These are phyloP conservation scores for Aspergillus sclerotiicarbonarius DNA, from an alignment of 495 filamentous ascomycete species.

Conservation along the genomic window DNA sequence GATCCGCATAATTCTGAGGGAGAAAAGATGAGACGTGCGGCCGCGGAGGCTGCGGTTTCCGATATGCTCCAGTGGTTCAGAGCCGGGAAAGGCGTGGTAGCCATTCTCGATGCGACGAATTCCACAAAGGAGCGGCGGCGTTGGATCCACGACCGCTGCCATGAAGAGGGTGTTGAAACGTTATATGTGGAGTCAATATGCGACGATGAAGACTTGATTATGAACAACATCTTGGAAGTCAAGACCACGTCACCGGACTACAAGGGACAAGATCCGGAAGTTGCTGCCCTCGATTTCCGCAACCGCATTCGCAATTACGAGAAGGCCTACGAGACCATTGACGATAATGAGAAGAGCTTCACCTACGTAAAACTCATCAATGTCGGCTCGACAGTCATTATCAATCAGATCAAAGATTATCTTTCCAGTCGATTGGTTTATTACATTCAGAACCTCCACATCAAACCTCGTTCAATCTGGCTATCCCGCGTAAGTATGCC, in stretches of 20 bases:
- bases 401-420: constrained; percentile 96
- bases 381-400: constrained; percentile 89
- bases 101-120: constrained; percentile 94
- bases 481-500: constrained; percentile 73
- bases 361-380: constrained; percentile 98
- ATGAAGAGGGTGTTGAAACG: constrained; percentile 74
- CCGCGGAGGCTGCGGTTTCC: constrained; percentile 81
- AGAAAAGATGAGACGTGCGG: constrained; percentile 80
- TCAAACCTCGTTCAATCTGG: constrained; percentile 97
- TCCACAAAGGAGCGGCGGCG: constrained; percentile 82
- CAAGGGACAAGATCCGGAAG: constrained; percentile 86
- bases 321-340: constrained; percentile 89
- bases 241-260: constrained; percentile 97
- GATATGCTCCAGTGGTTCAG: constrained; percentile 94
- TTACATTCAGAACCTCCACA: constrained; percentile 97
- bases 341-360: constrained; percentile 75
- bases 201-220: constrained; percentile 90
- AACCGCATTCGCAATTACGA: constrained; percentile 96
- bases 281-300: constrained; percentile 84
- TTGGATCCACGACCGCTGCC: constrained; percentile 82
- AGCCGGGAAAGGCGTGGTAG: constrained; percentile 69
- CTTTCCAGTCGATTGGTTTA: constrained; percentile 94
- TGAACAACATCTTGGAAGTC: constrained; percentile 95
- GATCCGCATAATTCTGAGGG: constrained; percentile 83
- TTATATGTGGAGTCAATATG: constrained; percentile 95